Evolutionary conservation across 2,329 filamentous ascomycete genomes (phyloP), one percentile per base, ranked within the genome.

Genomic region (Epichloe gansuensis): DNA sequence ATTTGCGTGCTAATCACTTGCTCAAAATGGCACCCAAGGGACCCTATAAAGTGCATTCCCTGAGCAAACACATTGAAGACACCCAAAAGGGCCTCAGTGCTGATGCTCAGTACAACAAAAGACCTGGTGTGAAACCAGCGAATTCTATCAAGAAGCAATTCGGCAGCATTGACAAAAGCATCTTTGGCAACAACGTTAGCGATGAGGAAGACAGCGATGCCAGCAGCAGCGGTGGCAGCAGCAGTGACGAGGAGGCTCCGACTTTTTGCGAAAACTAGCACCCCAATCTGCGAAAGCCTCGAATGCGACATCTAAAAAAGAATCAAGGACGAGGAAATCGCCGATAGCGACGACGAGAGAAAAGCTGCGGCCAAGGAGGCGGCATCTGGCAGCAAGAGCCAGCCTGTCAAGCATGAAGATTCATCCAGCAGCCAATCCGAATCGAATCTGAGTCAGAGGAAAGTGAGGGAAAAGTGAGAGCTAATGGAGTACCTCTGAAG

Each of bases 301-400:
- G 41, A 47, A 55, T n/a, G 8, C 50, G 48, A 46, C 57, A 53
- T 38, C 63, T 51, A 63, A 61, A 52, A 58, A 61, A 51, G 61
- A 54, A 62, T 57, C 61, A 65, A 66, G 57, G 55, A 64, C 44
- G 66, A 69, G 23, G 70, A 72, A 55, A 71, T 72, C 54, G 68
- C 69, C 60, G 70, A 72, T 53, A 72, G 70, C 59, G 69, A 72
- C 58, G 66, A 58, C 59, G 70, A 71, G 55, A 66, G 65, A 52
- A 63, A 62, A 46, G 56, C 63, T 39, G 56, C 62, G 17, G 56
- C 60, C 35, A 64, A 62, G 37, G 58, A 55, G 3, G 23, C n/a
- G 39, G 49, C 53, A n/a, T 43, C 53, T 28, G 34, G 44, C 37
- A 57, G 56, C 28, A 54, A 58, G 25, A 42, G 46, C 9, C 43